Base-by-base conservation (phyloP, 2,329 filamentous ascomycete species). In the Parastagonospora nodorum region DNA sequence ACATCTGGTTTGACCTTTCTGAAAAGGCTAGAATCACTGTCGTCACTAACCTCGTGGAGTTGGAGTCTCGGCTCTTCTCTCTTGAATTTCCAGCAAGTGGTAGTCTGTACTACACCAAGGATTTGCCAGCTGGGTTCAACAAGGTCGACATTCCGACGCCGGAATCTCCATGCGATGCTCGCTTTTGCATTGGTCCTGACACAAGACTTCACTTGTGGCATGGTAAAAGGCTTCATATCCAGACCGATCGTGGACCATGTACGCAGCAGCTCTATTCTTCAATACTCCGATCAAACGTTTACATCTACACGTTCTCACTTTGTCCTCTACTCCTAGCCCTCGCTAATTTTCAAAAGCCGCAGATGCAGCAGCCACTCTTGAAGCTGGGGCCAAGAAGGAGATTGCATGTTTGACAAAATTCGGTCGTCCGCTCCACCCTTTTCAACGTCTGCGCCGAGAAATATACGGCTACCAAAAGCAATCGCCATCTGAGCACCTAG, bases 311-410 rank as follows among this genome's bases (percentile, higher is more conserved):
- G 14, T 29, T 30, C 16, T 19, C 42, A 11, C 30, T 27, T 24
- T 32, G 14, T 37, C 45, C 41, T 47, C 35, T 42, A 59, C 55
- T 68, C 27, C 1, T 2, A 43, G 10, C 29, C 15, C 15, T 33
- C 11, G 12, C 32, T 45, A 63, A 7, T 48, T 4, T 41, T 28
- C 16, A 32, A 53, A 60, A 71, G 68, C 62, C 39, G 53, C 42
- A 48, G 54, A 67, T 49, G 9, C 62, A 54, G 51, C 48, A 48
- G 51, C 53, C 14, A 61, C 60, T 14, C 57, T 73, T 40, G 50
- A 53, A 42, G 61, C 66, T 45, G 69, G 67, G 19, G 71, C 67
- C 15, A 60, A 58, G 16, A 74, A 74, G 45, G 71, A 74, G 45
- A 61, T 64, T 31, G 53, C 51, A 12, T 73, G 68, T 42, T 40